Evolutionary conservation across 2,329 filamentous ascomycete species (phyloP).

Genomic region (Aspergillus cejpii): DNA sequence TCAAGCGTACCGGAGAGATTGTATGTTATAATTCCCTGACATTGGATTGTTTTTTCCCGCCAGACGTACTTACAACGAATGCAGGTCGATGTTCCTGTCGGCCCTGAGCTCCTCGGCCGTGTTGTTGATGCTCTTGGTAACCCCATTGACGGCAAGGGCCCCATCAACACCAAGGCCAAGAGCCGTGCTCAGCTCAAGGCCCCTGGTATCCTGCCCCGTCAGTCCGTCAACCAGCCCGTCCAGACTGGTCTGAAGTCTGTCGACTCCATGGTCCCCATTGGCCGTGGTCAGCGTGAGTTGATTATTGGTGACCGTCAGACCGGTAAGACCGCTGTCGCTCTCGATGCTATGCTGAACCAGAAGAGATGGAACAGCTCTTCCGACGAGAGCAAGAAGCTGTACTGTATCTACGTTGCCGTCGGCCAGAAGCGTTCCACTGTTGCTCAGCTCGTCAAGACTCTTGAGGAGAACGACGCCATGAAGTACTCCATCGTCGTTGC

Average conservation of each 20-base stretch:
- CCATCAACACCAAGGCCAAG: conserved; percentile 83
- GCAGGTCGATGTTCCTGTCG: conserved; percentile 94
- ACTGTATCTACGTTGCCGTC: conserved; percentile 98
- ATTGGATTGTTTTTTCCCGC: neutral
- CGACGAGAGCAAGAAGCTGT: conserved; percentile 97
- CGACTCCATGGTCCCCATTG: conserved; percentile 99
- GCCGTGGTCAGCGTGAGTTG: conserved; percentile 99
- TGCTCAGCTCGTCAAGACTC: conserved; percentile 98
- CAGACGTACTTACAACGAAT: conserved; percentile 10
- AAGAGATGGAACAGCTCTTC: conserved; percentile 86
- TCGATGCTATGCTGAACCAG: conserved; percentile 98
- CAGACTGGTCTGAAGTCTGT: conserved; percentile 99
- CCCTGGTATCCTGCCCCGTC: conserved; percentile 93
- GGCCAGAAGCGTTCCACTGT: conserved; percentile 99
- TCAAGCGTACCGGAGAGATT: conserved; percentile 99
- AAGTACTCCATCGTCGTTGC: conserved; percentile 94
- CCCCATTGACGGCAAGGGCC: conserved; percentile 99
- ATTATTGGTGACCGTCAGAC: conserved; percentile 99
- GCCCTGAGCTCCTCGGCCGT: conserved; percentile 87
- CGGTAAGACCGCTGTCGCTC: conserved; percentile 97
- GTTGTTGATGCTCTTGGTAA: conserved; percentile 97
- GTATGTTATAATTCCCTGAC: conserved; percentile 52
- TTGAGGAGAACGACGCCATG: conserved; percentile 99
- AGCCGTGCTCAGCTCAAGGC: conserved; percentile 98
- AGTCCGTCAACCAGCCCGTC: conserved; percentile 95